Base-by-base conservation (phyloP, 2,329 filamentous ascomycete genomes). In the Scedosporium minutisporum region DNA sequence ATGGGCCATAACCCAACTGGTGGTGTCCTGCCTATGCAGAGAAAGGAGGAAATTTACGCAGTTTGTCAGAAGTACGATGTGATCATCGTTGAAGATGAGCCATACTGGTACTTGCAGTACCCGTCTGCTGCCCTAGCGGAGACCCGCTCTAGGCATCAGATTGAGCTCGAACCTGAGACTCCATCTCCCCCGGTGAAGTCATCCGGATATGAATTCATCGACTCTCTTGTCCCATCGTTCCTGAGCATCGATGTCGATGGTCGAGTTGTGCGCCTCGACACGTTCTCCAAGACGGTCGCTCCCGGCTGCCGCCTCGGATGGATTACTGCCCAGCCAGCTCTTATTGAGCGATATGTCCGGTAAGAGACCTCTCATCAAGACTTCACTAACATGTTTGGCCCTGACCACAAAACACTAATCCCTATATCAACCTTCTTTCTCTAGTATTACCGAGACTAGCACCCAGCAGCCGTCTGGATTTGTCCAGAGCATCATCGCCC, bases 91-190 rank as follows among this genome's bases (percentile, higher is more conserved):
- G 93, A 97, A 74, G 93, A 97, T 69, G 93, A 97, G 65, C 93
- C 93, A 5, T 97, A 97, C 77, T 97, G 91, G 90, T 93, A 95
- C 73, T 80, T 97, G 7, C 93, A 97, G 72, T 97, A 85, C 74
- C 91, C 91, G 0, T 89, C 89, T 0, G 87, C 89, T 0, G 82
- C 78, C 61, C 57, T 71, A 27, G 74, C 75, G 58, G 77, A 84
- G 70, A 78, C 83, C 68, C 78, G 80, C 69, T 78, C 80, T 18
- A 74, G 80, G 46, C 72, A 72, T 61, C 67, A 72, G 42, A 74
- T 69, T 57, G 68, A 67, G 62, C 72, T 72, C 57, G 68, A 63
- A 64, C 68, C 12, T 64, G 70, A 76, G 69, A 69, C 72, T 64
- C 42, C 67, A 65, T 25, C 58, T 7, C 18, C 58, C 16, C 73